A percentile compares a stretch with the other conserved stretches of the same genome.
phyloP scores from a whole-genome alignment of 495 filamentous ascomycete species.

The Talaromyces trachyspermus region DNA sequence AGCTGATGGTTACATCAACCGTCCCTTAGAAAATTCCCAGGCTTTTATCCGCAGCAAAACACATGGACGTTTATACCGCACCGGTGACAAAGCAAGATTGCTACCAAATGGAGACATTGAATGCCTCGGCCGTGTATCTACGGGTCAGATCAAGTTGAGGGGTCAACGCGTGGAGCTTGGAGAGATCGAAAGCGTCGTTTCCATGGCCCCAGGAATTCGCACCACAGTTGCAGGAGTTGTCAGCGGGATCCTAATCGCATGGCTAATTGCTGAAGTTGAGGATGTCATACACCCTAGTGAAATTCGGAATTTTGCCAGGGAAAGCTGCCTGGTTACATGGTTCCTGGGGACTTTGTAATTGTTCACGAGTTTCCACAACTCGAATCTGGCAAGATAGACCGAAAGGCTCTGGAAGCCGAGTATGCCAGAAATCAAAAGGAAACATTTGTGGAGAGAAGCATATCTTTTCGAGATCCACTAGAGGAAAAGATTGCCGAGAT shows the following conservation, averaged over 20 bases:
- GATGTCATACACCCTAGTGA: too few relatives aligned
- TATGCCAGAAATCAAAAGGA: conserved; percentile 32
- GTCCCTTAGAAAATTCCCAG: conserved; percentile 57
- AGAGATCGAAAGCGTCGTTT: conserved; percentile 66
- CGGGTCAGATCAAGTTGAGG: conserved; percentile 73
- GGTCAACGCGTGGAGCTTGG: conserved; percentile 80
- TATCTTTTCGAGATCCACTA: conserved; percentile 19
- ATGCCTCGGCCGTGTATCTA: conserved; percentile 67
- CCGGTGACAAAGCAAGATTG: conserved; percentile 73
- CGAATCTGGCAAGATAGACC: conserved; percentile 73
- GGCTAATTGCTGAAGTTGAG: conserved; percentile 45
- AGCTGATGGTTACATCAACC: conserved; percentile 72
- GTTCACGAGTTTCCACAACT: conserved; percentile 57
- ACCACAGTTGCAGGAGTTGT: conserved; percentile 55
- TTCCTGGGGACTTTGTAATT: conserved; percentile 61
- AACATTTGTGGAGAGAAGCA: conserved; percentile 21
- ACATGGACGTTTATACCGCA: conserved; percentile 62
- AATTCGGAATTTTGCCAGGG: conserved; percentile 51
- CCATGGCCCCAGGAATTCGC: conserved; percentile 43
- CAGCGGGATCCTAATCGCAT: conserved; percentile 54
- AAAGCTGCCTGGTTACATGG: conserved; percentile 74
- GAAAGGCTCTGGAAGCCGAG: conserved; percentile 50
- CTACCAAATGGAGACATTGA: conserved; percentile 62
- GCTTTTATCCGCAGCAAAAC: conserved; percentile 54
- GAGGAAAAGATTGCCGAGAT: conserved; percentile 42